Evolutionary conservation across 345 rosid genomes (phyloP), one percentile per base, ranked within the genome.

Genomic region (Gossypium herbaceum): DNA sequence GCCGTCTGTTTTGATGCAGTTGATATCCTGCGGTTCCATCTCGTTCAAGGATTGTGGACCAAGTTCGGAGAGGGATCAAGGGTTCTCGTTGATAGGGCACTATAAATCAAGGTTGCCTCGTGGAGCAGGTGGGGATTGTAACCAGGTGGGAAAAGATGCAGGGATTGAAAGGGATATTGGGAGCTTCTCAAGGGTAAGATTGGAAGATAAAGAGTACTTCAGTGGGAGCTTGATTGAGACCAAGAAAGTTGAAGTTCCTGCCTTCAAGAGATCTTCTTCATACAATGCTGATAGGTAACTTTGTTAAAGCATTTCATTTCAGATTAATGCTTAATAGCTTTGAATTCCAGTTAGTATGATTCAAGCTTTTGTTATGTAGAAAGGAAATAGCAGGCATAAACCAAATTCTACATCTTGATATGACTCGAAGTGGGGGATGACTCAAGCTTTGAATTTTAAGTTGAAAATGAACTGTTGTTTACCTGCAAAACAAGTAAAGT

Each of bases 201-300:
- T 89, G 92, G 99, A 95, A 85, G 96, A 91, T 6, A 93, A 91
- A 78, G 97, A 89, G 76, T 93, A 91, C 79, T 95, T 95, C 75
- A 95, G 99, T 48, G 98, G 99, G 51, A 95, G 99, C 87, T 80
- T 95, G 83, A 85, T 93, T 39, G 99, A 95, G 91, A 88, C 93
- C 15, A 81, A 88, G 80, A 92, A 79, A 45, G 85, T 85, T 27
- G 79, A 72, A n/a, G 79, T 86, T 27, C 88, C 92, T 12, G 27
- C 86, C 72, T 78, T 91, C 81, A 90, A 93, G 81, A 87, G 97
- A 79, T 92, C 93, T 17, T 88, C 85, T 78, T 95, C 99, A 63
- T 93, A 84, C 83, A 89, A 91, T 70, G 93, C 94, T 3, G 97
- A 90, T 74, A 77, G 97, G 93, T 92, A 85, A 88, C 62, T 41